Base-by-base conservation (phyloP, 2,329 filamentous ascomycete species). In the Claviceps sp. region DNA sequence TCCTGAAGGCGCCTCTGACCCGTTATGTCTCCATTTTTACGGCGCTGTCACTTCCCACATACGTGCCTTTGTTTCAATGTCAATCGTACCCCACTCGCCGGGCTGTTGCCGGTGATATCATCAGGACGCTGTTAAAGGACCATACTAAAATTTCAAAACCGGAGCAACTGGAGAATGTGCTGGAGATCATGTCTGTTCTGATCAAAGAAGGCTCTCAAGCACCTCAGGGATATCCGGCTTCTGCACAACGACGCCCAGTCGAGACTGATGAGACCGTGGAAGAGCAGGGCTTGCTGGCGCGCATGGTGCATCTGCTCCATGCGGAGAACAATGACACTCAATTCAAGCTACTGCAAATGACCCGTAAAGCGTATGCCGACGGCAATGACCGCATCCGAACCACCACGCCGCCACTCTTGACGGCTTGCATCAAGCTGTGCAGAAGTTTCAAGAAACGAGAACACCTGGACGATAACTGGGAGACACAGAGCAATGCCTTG, bases 201-300 rank as follows among this genome's bases (percentile, higher is more conserved):
- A 93, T 98, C 65, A 93, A 89, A 60, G 93, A 98, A 70, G 90
- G 91, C 13, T 84, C 86, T 14, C 90, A 95, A 61, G 75, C 84
- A 51, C 82, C 87, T n/a, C 78, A 82, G 47, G 88, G 88, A 34
- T 96, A 96, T 61, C 84, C 90, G 0, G 87, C 88, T 3, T 81
- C 85, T 41, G 81, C 85, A 5, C 86, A 91, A 62, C 77, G 88
- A 56, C 82, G 88, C 55, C 79, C 72, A 0, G 66, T 78, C 47
- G 94, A 98, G 72, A 97, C 93, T 0, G 93, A 98, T 56, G 94
- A 98, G 71, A 97, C 91, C 0, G 82, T 97, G 62, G 91, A 98
- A 68, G 93, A 98, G 70, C 93, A 98, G 73, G 93, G 93, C 50
- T 96, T 89, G 89, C 76, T 98, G 51, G 93, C 93, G 38, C 80